Base-by-base conservation (phyloP, 1,139 yeast genomes). In the Sugiyamaella xylanicola region DNA sequence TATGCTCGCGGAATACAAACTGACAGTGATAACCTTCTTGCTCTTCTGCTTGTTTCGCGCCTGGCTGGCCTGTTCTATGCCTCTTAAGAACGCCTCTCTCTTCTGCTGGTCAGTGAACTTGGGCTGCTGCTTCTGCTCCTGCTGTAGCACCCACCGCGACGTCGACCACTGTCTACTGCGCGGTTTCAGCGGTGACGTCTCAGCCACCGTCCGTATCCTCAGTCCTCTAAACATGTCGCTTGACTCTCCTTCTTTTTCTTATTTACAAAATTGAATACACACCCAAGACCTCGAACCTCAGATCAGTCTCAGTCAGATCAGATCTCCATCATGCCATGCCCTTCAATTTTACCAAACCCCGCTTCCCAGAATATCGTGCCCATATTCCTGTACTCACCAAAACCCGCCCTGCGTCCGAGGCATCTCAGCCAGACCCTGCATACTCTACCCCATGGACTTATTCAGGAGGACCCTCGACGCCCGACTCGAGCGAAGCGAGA, bases 1-100 rank as follows among this genome's bases (percentile, higher is more conserved):
- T 42, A 90, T 75, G 22, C 96, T 85, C 0, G 85, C 75, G 1
- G 93, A 76, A 69, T 92, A 92, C 68, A 86, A 81, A 3, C 86
- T 83, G 9, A 88, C 83, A 0, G 96, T 76, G 41, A 72, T 69
- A 61, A 57, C 68, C 60, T 59, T 72, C 65, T 60, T 70, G 60
- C 63, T 71, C 61, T 63, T 71, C 58, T 65, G 66, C 19, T 63
- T 61, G n/a, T 64, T 60, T 25, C 74, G 67, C 27, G 70, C 73
- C 36, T 68, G 63, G 19, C 67, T 67, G 36, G 37, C 37, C 37
- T 32, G 37, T n/a, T 32, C 15, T 44, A 74, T 65, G 3, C 68
- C 68, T 43, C 66, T 42, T 45, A 60, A 43, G 48, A 64, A 64
- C 21, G 68, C 68, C 27, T 56, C 64, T 32, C 61, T 48, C 20